Evolutionary conservation across 2,329 filamentous ascomycete genomes (phyloP), one percentile per base, ranked within the genome.

Genomic region (Aspergillus sp.): DNA sequence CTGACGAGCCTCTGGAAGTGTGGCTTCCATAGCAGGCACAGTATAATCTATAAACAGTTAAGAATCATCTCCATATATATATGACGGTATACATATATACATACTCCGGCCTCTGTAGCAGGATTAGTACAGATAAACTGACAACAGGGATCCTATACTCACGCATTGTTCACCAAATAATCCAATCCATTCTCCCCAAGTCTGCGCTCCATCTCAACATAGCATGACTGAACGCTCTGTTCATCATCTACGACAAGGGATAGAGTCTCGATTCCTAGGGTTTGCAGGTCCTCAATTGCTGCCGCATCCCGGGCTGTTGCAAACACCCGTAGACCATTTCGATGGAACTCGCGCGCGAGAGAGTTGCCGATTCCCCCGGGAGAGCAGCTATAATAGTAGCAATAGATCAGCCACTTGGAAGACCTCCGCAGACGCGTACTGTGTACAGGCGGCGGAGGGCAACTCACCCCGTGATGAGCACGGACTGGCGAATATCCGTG

Each of bases 331-430:
- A 77, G 66, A 43, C 76, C 76, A 64, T 63, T 52, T 28, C 57
- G 63, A 47, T 78, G 70, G 57, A 82, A 82, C 55, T 81, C 77
- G 12, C 71, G 68, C 1, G 78, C 77, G 9, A 83, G 69, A 10
- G 74, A 73, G 56, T 82, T 73, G 29, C 80, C 80, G 51, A 82
- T 81, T 45, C 76, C 75, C 35, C 77, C 76, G 5, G 76, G 73
- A 9, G 62, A 63, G 42, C 61, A 65, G 34, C 63, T 64, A 41
- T 12, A 43, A 39, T 26, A 39, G 36, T 26, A 28, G 8, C 27
- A 4, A 4, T 39, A 10, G 2, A 27, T 39, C 27, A 39, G 36
- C 12, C 3, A 26, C 19, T 19, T 19, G 19, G 4, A 8, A 26
- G 7, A 39, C 27, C 8, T 39, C 8, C 26, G 36, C 9, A 39